Conservation (phyloP, 495 filamentous ascomycete species). For the Hypoxylon subgilvum region DNA sequence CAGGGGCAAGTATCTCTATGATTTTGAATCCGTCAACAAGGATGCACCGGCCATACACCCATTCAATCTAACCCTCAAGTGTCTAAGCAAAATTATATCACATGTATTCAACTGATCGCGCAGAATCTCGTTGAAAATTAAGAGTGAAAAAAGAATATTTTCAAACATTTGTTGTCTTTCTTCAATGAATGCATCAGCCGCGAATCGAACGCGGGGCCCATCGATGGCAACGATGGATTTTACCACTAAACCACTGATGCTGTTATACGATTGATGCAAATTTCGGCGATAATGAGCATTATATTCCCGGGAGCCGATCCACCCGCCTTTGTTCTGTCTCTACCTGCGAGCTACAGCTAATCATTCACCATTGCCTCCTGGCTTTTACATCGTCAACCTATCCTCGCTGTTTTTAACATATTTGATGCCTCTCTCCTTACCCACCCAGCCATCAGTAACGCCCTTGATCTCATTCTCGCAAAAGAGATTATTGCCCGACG, state of each 20-base stretch:
- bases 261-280: neutral
- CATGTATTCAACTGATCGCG: no score
- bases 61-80: no score
- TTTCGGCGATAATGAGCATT: no score
- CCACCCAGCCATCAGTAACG: slow-evolving; percentile 44
- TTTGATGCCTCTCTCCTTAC: slow-evolving; percentile 53
- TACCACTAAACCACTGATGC: slow-evolving; percentile 60
- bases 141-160: neutral
- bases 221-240: slow-evolving; percentile 62
- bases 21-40: no score
- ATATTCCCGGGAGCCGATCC: no score
- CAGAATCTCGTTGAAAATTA: no score
- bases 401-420: slow-evolving; percentile 24
- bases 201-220: slow-evolving; percentile 60
- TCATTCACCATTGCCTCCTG: no score
- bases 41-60: no score
- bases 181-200: slow-evolving; percentile 50
- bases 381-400: slow-evolving; percentile 11
- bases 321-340: no score
- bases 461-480: slow-evolving; percentile 48
- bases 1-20: no score
- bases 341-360: no score
- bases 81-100: no score
- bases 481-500: slow-evolving; percentile 31
- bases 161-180: neutral